These are phyloP conservation scores for Phytophthora uliginosa DNA, from an alignment of 352 stramenopile species.

Conservation along the genomic window DNA sequence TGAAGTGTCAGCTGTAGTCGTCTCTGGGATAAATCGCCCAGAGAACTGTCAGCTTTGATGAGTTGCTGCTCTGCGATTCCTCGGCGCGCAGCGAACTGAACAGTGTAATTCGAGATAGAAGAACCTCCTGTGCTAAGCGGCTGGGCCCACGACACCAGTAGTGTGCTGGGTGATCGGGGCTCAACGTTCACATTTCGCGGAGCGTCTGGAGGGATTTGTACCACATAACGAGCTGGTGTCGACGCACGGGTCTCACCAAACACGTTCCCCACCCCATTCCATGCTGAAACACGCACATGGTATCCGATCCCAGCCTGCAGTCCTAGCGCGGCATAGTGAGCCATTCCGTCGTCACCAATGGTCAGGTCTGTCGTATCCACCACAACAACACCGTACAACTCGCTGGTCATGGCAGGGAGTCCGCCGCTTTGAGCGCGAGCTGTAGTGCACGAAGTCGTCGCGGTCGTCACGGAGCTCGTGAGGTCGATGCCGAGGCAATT, in stretches of 20 bases:
- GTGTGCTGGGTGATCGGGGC: constrained; percentile 34
- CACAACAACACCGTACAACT: constrained; percentile 65
- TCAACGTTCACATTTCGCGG: constrained; percentile 64
- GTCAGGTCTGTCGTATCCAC: constrained; percentile 51
- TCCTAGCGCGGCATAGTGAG: constrained; percentile 40
- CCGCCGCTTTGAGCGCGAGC: constrained; percentile 45
- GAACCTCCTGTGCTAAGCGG: constrained; percentile 68
- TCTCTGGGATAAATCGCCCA: constrained; percentile 36
- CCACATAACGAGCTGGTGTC: constrained; percentile 71
- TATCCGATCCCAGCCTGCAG: constrained; percentile 65
- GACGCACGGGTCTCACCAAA: constrained; percentile 87
- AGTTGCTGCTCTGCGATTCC: constrained; percentile 73
- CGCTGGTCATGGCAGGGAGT: constrained; percentile 85
- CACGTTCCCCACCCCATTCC: constrained; percentile 91
- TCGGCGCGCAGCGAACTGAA: constrained; percentile 73
- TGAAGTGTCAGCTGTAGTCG: constrained; percentile 24
- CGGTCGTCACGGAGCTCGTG: constrained; percentile 50
- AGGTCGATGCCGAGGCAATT: constrained; percentile 55
- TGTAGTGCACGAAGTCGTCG: constrained; percentile 45
- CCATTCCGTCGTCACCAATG: constrained; percentile 31
- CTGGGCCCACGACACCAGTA: constrained; percentile 64
- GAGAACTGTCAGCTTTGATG: constrained; percentile 50
- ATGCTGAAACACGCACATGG: constrained; percentile 93
- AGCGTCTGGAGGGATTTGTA: constrained; percentile 45
- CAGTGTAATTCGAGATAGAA: constrained; percentile 49